These are phyloP conservation scores for Brettanomyces nanus DNA, from an alignment of 805 yeast genomes.

Conservation along the genomic window DNA sequence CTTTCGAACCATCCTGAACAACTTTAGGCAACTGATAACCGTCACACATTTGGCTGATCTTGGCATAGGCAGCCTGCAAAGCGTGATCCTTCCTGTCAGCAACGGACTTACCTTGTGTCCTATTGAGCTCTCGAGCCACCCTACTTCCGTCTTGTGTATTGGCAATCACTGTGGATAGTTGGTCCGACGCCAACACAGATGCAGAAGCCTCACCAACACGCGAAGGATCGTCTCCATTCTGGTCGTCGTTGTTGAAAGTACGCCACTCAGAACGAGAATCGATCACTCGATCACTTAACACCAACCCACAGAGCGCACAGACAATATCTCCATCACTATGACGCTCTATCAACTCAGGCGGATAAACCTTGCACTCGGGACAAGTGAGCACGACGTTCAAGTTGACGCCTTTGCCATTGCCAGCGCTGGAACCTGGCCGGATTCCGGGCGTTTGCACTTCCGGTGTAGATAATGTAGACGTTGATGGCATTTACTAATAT, in stretches of 20 bases:
- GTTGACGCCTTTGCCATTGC: constrained; percentile 51
- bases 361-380: constrained; percentile 93
- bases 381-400: constrained; percentile 84
- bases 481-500: neutral
- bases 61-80: constrained; percentile 79
- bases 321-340: constrained; percentile 97
- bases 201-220: constrained; percentile 99
- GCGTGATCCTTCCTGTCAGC: constrained; percentile 87
- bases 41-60: constrained; percentile 93
- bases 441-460: neutral
- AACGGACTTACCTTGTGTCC: constrained; percentile 80
- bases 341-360: constrained; percentile 91
- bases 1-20: constrained; percentile 96
- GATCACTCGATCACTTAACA: constrained; percentile 82
- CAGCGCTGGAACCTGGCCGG: no score
- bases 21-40: constrained; percentile 91
- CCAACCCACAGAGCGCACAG: constrained; percentile 96
- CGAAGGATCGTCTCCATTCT: constrained; percentile 95
- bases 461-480: neutral
- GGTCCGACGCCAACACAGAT: constrained; percentile 85
- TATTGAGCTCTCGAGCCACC: constrained; percentile 79
- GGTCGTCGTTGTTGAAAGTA: constrained; percentile 95
- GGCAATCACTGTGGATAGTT: constrained; percentile 87
- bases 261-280: constrained; percentile 98
- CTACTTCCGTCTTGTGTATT: constrained; percentile 79